These are phyloP conservation scores for Ophidiomyces ophidiicola DNA, from an alignment of 2,329 filamentous ascomycete genomes.

Conservation along the genomic window DNA sequence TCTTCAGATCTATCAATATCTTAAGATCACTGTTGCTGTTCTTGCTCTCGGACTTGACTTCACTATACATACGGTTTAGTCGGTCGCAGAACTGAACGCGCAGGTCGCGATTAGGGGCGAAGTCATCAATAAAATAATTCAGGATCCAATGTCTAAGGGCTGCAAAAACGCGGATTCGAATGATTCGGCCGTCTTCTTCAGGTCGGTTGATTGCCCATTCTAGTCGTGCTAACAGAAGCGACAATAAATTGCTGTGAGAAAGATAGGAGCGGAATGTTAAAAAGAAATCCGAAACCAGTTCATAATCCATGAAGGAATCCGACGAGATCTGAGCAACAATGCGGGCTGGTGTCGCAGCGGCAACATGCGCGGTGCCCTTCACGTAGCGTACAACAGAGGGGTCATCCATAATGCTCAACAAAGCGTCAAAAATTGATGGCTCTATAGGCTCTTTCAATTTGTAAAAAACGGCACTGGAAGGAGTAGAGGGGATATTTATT, in stretches of 20 bases:
- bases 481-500: conserved; percentile 24
- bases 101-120: conserved; percentile 61
- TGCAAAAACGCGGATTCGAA: conserved; percentile 91
- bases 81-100: conserved; percentile 67
- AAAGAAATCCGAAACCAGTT: conserved; percentile 94
- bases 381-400: conserved; percentile 72
- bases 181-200: conserved; percentile 80
- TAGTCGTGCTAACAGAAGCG: conserved; percentile 72
- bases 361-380: conserved; percentile 56
- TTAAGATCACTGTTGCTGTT: conserved; percentile 58
- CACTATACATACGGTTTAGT: conserved; percentile 52
- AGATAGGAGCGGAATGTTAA: conserved; percentile 86
- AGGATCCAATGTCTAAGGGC: conserved; percentile 93
- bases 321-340: conserved; percentile 95
- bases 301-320: conserved; percentile 89
- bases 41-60: conserved; percentile 41
- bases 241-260: conserved; percentile 60
- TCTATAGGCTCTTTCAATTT: conserved; percentile 51
- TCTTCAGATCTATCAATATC: conserved; percentile 86
- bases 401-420: conserved; percentile 75
- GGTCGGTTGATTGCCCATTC: conserved; percentile 70
- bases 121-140: conserved; percentile 96
- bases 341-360: conserved; percentile 77
- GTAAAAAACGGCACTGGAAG: conserved; percentile 33
- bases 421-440: conserved; percentile 59